Percentiles rank a stretch among this genome's conserved stretches.
Evolutionary conservation across 805 yeast species (phyloP).

Genomic region (Starmerella gropengiesseri): DNA sequence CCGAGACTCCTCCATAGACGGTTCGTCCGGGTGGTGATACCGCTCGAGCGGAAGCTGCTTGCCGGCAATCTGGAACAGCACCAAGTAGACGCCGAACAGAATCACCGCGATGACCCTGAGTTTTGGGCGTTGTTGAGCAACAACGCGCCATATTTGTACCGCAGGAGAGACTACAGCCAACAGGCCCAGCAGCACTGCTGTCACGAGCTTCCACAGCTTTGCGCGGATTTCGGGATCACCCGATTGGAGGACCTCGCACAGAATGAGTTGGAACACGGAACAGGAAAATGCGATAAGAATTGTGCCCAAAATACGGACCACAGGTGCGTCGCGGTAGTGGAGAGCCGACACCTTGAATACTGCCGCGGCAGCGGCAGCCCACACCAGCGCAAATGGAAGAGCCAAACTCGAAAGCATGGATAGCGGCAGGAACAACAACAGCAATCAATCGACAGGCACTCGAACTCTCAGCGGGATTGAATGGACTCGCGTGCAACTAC

Average conservation of each 20-base stretch:
- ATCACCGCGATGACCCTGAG: constrained; percentile 25
- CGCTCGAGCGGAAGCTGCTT: constrained; percentile 28
- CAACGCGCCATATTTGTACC: constrained; percentile 16
- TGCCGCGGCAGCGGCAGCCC: constrained; percentile 1
- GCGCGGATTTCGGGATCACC: constrained; percentile 19
- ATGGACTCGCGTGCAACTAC: no score
- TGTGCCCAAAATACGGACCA: constrained; percentile 1
- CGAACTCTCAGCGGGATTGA: no score
- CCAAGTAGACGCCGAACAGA: constrained; percentile 23
- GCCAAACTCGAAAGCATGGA: no score
- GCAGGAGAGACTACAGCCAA: constrained; percentile 20
- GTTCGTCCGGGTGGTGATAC: neutral
- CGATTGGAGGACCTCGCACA: constrained; percentile 31
- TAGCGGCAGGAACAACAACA: no score
- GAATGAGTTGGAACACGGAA: constrained; percentile 30
- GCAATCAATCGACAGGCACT: no score
- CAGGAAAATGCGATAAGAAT: constrained; percentile 8
- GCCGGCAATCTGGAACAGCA: constrained; percentile 26
- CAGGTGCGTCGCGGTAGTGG: neutral
- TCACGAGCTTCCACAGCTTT: constrained; percentile 21
- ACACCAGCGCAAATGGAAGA: neutral
- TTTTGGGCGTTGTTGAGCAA: constrained; percentile 11
- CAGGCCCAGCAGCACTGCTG: constrained; percentile 23
- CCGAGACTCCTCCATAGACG: neutral
- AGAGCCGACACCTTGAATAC: constrained; percentile 1